Base-by-base conservation (phyloP, 768 basidiomycete genomes). In the Mycena crocata region DNA sequence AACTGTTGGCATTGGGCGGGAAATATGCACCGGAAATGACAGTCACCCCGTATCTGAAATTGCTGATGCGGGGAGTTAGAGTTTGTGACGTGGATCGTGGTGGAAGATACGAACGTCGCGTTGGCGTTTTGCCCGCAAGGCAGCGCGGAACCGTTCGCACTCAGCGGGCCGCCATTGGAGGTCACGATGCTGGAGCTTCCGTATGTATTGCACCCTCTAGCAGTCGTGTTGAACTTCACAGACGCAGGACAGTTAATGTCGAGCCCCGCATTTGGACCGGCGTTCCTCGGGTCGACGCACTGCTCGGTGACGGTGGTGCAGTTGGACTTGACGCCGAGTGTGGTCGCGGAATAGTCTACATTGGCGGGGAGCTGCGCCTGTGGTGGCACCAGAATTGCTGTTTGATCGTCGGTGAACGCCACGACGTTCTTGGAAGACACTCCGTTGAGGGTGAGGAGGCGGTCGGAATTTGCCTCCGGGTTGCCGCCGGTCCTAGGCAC, bases 321-420 rank as follows among this genome's bases (percentile, higher is more conserved):
- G 0, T 12, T 10, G 6, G 62, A 56, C 19, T 57, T 56, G n/a
- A 63, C 54, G 14, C 62, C 62, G 0, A 56, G 21, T 1, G 62
- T 56, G 4, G 45, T 56, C 0, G 62, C 62, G 2, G 2, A 2
- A 17, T 46, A 63, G 1, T 19, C 34, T 4, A 56, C 5, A 5
- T n/a, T n/a, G n/a, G n/a, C n/a, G n/a, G 13, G 24, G 15, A 12
- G 23, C 3, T 10, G 37, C 19, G n/a, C n/a, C n/a, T n/a, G n/a
- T 3, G 1, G 45, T 17, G n/a, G 64, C 40, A 66, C 64, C 42
- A 66, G 59, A 44, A 66, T 60, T 6, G 64, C 64, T 3, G 64
- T 66, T 5, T 34, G 45, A 26, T 58, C 64, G 42, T 59, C 32
- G 40, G 64, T 66, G 44, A 66, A 39, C 3, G 57, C 51, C 23